phyloP scores from a whole-genome alignment of 2,329 filamentous ascomycete genomes.

The Penicillium sp. region DNA sequence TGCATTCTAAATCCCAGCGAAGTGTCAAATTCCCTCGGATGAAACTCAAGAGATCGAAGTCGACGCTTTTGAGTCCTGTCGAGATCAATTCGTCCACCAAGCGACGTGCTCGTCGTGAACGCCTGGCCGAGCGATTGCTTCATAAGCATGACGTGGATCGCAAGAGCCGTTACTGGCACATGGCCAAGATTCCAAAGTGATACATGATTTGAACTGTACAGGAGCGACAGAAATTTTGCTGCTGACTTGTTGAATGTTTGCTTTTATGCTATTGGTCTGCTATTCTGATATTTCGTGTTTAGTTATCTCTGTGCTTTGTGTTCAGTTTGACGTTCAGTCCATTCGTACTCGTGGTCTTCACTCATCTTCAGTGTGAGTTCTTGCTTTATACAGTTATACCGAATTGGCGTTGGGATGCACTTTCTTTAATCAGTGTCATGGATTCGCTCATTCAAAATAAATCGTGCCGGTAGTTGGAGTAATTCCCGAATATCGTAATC shows the following conservation, averaged over 20 bases:
- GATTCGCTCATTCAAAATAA: not conserved
- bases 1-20: not conserved
- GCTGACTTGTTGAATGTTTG: not conserved
- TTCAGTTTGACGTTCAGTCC: not conserved
- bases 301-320: not conserved
- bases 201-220: slow-evolving; percentile 7
- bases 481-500: not conserved
- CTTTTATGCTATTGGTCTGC: not conserved
- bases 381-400: not conserved
- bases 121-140: slow-evolving; percentile 26
- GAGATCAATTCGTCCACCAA: slow-evolving; percentile 35
- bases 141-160: slow-evolving; percentile 8
- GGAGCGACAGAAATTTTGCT: not conserved
- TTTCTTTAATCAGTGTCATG: not conserved
- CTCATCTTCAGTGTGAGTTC: not conserved
- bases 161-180: slow-evolving; percentile 21
- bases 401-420: not conserved
- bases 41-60: not conserved
- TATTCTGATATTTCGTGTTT: not conserved
- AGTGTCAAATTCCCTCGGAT: slow-evolving; percentile 3
- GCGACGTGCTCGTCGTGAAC: slow-evolving; percentile 35
- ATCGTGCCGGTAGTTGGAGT: not conserved
- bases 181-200: slow-evolving; percentile 20
- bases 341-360: not conserved
- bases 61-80: no score